Base-by-base conservation (phyloP, 1,284 basidiomycete genomes). In the Pseudozyma sp. region DNA sequence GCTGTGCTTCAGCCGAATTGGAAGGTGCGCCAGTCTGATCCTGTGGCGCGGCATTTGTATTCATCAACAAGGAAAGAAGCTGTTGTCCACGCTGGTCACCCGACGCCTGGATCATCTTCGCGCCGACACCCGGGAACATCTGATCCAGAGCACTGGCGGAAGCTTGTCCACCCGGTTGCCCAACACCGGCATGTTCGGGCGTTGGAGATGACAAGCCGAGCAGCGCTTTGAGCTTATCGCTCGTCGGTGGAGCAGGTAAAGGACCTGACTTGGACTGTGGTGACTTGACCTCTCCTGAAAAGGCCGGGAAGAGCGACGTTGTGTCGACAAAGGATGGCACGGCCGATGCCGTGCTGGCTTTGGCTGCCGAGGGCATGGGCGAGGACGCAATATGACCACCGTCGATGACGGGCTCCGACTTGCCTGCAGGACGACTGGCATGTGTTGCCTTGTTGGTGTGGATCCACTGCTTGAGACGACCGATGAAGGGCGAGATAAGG, bases 401-500 rank as follows among this genome's bases (percentile, higher is more conserved):
- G 5, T 74, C 66, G 39, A 67, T 57, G 42, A 53, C 25, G 1
- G 60, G 52, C 21, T 62, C 64, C 11, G 48, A 25, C 49, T 48
- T 59, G 35, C 39, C 47, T 18, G 45, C 55, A 3, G 76, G 72
- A 36, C 63, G 72, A 25, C 58, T 45, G 1, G 78, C 57, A 42
- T 81, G 78, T 13, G 72, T 63, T 34, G 79, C 67, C 63, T 78
- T 80, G 60, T 85, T 78, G 34, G 70, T 62, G 39, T 76, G 61
- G 34, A 85, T 83, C 83, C 83, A 85, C 47, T 79, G 79, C 56
- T 79, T 81, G 21, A 85, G 57, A 4, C 80, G 74, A 34, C 74
- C 78, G 65, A 98, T 94, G 87, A 99, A 98, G 1, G 96, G 96
- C 2, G 94, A 91, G 53, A 99, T 95, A 80, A 97, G 89, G 87